Conservation (phyloP, 768 basidiomycete genomes). For the Boletellus sp. region DNA sequence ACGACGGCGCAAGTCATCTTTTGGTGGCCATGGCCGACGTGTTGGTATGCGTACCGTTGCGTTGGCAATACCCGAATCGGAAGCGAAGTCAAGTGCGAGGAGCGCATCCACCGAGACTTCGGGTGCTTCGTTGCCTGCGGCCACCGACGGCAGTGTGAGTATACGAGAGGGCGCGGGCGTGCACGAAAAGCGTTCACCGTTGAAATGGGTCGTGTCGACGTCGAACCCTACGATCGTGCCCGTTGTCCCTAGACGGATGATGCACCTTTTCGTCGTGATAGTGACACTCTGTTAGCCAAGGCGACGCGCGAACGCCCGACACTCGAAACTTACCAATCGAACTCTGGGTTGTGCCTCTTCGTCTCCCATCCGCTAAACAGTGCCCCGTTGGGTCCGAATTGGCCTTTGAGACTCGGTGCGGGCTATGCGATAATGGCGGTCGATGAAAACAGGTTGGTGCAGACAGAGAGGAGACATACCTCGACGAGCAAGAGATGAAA, state of each 20-base stretch:
- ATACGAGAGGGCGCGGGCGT: slow-evolving; percentile 8
- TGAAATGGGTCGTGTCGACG: slow-evolving; percentile 94
- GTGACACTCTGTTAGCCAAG: background rate
- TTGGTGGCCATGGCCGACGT: background rate
- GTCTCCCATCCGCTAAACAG: slow-evolving; percentile 94
- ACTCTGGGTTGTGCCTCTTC: slow-evolving; percentile 79
- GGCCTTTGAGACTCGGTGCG: slow-evolving; percentile 86
- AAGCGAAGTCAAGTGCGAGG: slow-evolving; percentile 39
- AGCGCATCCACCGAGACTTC: slow-evolving; percentile 70
- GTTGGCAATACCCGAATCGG: slow-evolving; percentile 44
- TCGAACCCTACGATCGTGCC: slow-evolving; percentile 80
- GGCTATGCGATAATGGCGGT: slow-evolving; percentile 47
- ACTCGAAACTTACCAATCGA: slow-evolving; percentile 72
- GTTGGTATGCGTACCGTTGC: slow-evolving; percentile 43
- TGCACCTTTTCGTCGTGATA: slow-evolving; percentile 58
- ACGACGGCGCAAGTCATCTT: too few species aligned
- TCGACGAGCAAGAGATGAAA: slow-evolving; percentile 77
- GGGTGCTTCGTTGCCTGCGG: slow-evolving; percentile 80
- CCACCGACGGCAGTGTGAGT: background rate
- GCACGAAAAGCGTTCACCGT: slow-evolving; percentile 45
- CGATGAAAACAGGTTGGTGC: background rate
- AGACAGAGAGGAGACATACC: slow-evolving; percentile 35
- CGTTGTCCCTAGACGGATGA: slow-evolving; percentile 80
- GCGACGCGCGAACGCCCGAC: too few species aligned
- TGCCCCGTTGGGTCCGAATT: slow-evolving; percentile 94